phyloP scores from a whole-genome alignment of 148 eudicot genomes.

The Rhododendron kiyosumense region DNA sequence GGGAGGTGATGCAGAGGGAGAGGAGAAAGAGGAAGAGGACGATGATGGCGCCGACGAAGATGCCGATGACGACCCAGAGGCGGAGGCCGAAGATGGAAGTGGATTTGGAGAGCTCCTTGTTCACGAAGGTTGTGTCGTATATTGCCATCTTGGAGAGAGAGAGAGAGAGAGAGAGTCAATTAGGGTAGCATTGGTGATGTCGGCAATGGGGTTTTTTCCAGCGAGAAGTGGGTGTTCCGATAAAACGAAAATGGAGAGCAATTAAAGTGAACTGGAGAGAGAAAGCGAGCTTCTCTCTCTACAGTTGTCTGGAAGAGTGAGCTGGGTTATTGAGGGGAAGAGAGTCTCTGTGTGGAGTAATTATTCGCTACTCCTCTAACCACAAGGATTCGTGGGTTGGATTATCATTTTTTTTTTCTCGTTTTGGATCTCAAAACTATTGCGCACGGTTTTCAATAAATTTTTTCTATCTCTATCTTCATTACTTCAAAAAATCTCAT shows the following conservation, averaged over 20 bases:
- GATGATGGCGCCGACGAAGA: constrained; percentile 79
- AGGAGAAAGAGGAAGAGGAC: constrained; percentile 80
- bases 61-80: constrained; percentile 89
- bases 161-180: background rate
- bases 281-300: background rate
- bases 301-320: background rate
- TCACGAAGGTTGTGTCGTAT: constrained; percentile 58
- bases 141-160: constrained; percentile 45
- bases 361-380: background rate
- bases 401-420: background rate
- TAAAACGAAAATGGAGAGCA: background rate
- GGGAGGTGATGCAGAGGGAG: constrained; percentile 87
- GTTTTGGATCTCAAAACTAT: too few relatives aligned
- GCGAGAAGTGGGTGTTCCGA: background rate
- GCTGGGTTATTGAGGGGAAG: background rate
- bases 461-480: too few relatives aligned
- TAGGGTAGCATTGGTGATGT: background rate
- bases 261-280: background rate
- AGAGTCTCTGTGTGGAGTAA: background rate
- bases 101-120: constrained; percentile 79
- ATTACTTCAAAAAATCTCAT: too few relatives aligned
- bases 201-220: background rate
- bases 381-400: background rate
- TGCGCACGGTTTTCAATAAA: too few relatives aligned
- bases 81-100: constrained; percentile 90